These are phyloP conservation scores for Amanita muscaria DNA, from an alignment of 768 basidiomycete species.

Conservation along the genomic window DNA sequence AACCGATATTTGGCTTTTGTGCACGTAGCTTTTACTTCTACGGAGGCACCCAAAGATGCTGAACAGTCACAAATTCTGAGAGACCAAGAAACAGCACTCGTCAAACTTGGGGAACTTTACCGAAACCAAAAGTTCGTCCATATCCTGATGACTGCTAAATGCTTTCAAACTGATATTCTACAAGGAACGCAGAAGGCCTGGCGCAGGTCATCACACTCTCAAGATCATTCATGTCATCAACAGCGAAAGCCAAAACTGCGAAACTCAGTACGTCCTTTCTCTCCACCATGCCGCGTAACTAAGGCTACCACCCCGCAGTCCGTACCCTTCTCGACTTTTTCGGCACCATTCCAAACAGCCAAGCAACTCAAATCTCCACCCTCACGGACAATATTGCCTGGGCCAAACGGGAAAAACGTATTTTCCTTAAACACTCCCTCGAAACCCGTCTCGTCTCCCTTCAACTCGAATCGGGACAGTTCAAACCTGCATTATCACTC, in stretches of 20 bases:
- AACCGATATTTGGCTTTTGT: no score
- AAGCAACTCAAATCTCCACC: constrained; percentile 73
- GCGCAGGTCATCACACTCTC: constrained; percentile 82
- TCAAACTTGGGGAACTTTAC: constrained; percentile 82
- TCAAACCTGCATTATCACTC: constrained; percentile 67
- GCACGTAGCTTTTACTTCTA: neutral
- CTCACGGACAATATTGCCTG: constrained; percentile 86
- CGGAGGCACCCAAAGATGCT: constrained; percentile 21
- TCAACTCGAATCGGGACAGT: constrained; percentile 71
- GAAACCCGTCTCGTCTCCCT: constrained; percentile 82
- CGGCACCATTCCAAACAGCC: constrained; percentile 64
- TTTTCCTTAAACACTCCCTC: constrained; percentile 91
- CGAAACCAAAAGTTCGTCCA: constrained; percentile 68
- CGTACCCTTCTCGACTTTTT: constrained; percentile 92
- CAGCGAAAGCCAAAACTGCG: constrained; percentile 95
- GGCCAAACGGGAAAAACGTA: constrained; percentile 87
- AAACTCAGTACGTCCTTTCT: constrained; percentile 68
- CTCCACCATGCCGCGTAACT: neutral
- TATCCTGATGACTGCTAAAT: neutral
- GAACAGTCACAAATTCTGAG: constrained; percentile 53
- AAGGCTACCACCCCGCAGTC: constrained; percentile 37
- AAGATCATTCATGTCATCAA: constrained; percentile 82
- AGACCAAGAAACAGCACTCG: constrained; percentile 78
- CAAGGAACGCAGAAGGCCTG: constrained; percentile 75
- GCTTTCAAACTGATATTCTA: constrained; percentile 1